Evolutionary conservation across 2,329 filamentous ascomycete genomes (phyloP).

Genomic region (Septoria petroselini): DNA sequence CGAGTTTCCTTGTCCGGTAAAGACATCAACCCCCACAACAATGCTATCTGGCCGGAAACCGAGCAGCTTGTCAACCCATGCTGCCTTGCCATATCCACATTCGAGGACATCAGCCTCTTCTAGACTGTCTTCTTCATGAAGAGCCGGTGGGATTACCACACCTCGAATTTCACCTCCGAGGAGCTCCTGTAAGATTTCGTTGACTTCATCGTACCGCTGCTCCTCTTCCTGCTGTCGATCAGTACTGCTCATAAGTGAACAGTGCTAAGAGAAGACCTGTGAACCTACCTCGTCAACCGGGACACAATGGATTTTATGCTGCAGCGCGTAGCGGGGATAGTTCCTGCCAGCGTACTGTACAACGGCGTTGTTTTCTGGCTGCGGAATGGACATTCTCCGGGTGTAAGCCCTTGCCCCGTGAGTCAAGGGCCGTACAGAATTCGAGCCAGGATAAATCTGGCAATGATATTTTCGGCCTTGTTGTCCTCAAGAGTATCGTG

Average conservation of each 20-base stretch:
- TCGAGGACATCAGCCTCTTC: slow-evolving; percentile 34
- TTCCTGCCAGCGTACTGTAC: slow-evolving; percentile 24
- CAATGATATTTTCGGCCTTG: no score
- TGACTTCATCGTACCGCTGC: slow-evolving; percentile 31
- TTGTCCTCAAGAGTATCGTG: no score
- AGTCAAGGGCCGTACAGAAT: neutral
- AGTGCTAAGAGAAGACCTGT: no score
- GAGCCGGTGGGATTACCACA: slow-evolving; percentile 17
- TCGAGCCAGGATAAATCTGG: no score
- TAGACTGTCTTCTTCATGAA: slow-evolving; percentile 28
- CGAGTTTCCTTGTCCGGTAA: slow-evolving; percentile 28
- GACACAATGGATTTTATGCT: slow-evolving; percentile 33
- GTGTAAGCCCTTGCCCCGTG: neutral
- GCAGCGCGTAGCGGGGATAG: slow-evolving; percentile 30
- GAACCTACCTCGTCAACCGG: slow-evolving; percentile 39
- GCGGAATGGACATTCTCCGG: slow-evolving; percentile 18
- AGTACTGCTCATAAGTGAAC: slow-evolving; percentile 7
- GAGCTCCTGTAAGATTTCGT: slow-evolving; percentile 31
- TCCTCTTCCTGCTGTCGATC: slow-evolving; percentile 31
- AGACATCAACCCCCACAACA: slow-evolving; percentile 36
- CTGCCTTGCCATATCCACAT: slow-evolving; percentile 36
- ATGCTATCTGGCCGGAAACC: slow-evolving; percentile 33
- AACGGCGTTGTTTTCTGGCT: slow-evolving; percentile 29
- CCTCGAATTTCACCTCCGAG: slow-evolving; percentile 21
- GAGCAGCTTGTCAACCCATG: slow-evolving; percentile 36